Evolutionary conservation across 2,329 filamentous ascomycete genomes (phyloP).

Genomic region (Nemania sp.): DNA sequence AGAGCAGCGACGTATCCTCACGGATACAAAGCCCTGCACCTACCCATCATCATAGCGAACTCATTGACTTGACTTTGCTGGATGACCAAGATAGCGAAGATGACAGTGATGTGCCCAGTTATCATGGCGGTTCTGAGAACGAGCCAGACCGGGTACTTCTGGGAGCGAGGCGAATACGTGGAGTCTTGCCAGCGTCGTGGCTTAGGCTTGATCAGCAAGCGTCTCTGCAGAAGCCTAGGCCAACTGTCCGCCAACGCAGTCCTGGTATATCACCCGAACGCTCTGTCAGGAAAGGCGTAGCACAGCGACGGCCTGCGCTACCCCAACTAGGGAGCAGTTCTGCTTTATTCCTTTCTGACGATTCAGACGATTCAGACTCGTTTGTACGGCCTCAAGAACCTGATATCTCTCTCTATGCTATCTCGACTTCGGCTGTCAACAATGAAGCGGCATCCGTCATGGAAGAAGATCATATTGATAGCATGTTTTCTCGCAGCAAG

Average conservation of each 20-base stretch:
- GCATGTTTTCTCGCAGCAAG: slow-evolving; percentile 53
- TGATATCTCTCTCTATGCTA: slow-evolving; percentile 7
- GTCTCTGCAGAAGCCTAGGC: slow-evolving; percentile 41
- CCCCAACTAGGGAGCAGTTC: slow-evolving; percentile 38
- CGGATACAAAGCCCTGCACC: slow-evolving; percentile 36
- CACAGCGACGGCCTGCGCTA: slow-evolving; percentile 48
- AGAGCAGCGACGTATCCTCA: slow-evolving; percentile 37
- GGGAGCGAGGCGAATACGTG: slow-evolving; percentile 54
- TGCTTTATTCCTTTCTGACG: slow-evolving; percentile 49
- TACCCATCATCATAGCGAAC: slow-evolving; percentile 19
- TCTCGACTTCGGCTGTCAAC: slow-evolving; percentile 32
- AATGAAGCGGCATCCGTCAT: slow-evolving; percentile 48
- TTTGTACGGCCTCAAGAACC: slow-evolving; percentile 31
- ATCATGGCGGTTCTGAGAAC: slow-evolving; percentile 43
- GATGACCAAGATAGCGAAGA: slow-evolving; percentile 30
- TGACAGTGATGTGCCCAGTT: slow-evolving; percentile 12
- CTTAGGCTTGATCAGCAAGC: slow-evolving; percentile 61
- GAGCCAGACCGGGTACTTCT: slow-evolving; percentile 42
- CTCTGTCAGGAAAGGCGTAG: slow-evolving; percentile 53
- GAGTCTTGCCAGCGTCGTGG: slow-evolving; percentile 71
- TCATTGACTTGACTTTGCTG: slow-evolving; percentile 37
- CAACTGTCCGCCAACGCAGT: slow-evolving; percentile 37
- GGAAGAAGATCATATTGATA: slow-evolving; percentile 58
- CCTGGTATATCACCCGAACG: slow-evolving; percentile 45
- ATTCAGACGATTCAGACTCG: slow-evolving; percentile 49